Base-by-base conservation (phyloP, 768 basidiomycete genomes). In the Roridomyces roridus region DNA sequence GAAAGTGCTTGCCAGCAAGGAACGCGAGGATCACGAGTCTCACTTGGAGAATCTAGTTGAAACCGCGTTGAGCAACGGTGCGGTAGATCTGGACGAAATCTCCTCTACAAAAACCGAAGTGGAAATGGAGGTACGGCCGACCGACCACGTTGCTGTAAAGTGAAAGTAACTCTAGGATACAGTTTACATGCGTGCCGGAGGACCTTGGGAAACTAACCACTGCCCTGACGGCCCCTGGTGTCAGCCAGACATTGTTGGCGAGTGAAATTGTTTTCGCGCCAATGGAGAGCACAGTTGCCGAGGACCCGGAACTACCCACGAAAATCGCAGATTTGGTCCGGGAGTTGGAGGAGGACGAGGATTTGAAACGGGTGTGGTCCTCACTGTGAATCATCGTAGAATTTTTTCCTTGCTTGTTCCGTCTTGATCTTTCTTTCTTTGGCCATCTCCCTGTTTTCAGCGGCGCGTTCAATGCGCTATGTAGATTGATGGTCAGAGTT, bases 391-490 rank as follows among this genome's bases (percentile, higher is more conserved):
- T 77, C 77, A 62, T 79, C 74, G 62, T 85, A 85, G 51, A 91
- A 83, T 40, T 88, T 85, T 68, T 80, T 80, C 71, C 81, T 77
- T 21, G 80, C 88, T 55, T 83, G 75, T 65, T 89, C 85, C 15
- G 79, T 76, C 71, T 83, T 88, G 43, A 67, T 69, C 46, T 77
- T 78, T 50, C 81, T 79, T 59, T 79, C 79, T 65, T 85, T 90
- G 9, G 90, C 84, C 6, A 69, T 67, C 59, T 83, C 80, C 47
- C 88, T 79, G 66, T 92, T 92, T 36, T 71, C 73, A 31, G 78
- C 66, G 4, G 87, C 82, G 45, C 88, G 84, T 28, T 80, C 78
- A 10, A 85, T 60, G 44, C 87, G 82, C 89, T 91, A n/a, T n/a
- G n/a, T n/a, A 15, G 45, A 24, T 20, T 18, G 54, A 20, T 39